Conservation (phyloP, 306 rosid species). For the Erythrophleum fordii region DNA sequence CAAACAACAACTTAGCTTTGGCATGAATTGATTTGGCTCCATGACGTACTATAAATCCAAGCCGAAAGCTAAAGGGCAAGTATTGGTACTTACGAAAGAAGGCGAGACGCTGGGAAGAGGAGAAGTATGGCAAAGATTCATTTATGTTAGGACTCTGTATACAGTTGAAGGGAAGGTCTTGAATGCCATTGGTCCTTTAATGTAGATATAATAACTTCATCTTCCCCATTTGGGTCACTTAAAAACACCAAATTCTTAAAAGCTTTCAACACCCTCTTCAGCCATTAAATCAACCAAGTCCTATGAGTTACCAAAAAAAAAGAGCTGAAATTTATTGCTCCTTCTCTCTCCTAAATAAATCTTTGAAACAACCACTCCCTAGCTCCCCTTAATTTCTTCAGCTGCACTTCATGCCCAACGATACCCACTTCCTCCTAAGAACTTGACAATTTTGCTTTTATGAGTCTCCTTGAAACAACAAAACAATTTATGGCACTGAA, state of each 20-base stretch:
- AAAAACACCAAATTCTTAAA: conserved; percentile 53
- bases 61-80: conserved; percentile 33
- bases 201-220: conserved; percentile 69
- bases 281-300: conserved; percentile 58
- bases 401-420: conserved; percentile 34
- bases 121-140: conserved; percentile 49
- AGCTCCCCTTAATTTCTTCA: conserved; percentile 33
- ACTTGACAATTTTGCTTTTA: conserved; percentile 32
- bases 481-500: conserved; percentile 2
- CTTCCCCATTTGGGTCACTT: conserved; percentile 68
- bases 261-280: conserved; percentile 76
- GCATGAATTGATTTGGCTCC: neutral
- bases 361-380: conserved; percentile 40
- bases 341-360: conserved; percentile 46
- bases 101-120: conserved; percentile 52
- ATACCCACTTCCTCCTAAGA: conserved; percentile 1
- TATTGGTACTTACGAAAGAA: conserved; percentile 55
- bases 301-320: conserved; percentile 45
- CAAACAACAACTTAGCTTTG: neutral
- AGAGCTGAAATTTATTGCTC: conserved; percentile 42
- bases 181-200: conserved; percentile 57
- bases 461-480: conserved; percentile 5
- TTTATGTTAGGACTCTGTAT: conserved; percentile 58
- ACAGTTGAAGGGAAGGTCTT: conserved; percentile 68
- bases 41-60: conserved; percentile 26